These are phyloP conservation scores for Penicillium diatomitis DNA, from an alignment of 495 filamentous ascomycete genomes.

Conservation along the genomic window DNA sequence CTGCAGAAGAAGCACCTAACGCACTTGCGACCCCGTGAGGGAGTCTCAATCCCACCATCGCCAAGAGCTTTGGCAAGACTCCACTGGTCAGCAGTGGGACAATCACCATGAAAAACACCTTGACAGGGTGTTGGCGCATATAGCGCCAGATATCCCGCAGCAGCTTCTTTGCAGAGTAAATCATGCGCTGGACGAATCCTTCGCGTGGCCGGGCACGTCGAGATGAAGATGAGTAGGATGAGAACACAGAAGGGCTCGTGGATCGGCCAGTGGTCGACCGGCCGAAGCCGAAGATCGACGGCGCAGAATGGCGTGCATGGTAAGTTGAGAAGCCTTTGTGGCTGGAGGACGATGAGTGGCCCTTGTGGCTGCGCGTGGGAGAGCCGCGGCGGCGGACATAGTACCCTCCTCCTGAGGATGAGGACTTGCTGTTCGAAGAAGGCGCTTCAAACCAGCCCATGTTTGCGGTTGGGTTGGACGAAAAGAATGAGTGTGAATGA, in stretches of 20 bases:
- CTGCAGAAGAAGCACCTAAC: conserved; percentile 29
- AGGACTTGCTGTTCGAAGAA: conserved; percentile 17
- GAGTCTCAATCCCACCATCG: conserved; percentile 65
- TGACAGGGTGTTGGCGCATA: conserved; percentile 67
- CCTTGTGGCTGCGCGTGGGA: conserved; percentile 26
- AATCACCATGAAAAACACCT: conserved; percentile 76
- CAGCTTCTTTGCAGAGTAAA: conserved; percentile 61
- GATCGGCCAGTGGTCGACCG: conserved; percentile 32
- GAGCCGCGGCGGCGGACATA: conserved; percentile 26
- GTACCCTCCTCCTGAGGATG: conserved; percentile 5
- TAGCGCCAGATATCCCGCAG: conserved; percentile 68
- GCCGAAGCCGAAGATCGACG: conserved; percentile 45
- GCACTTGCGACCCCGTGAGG: conserved; percentile 52
- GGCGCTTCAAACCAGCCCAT: conserved; percentile 45
- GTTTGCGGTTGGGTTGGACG: not conserved
- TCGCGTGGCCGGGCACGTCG: conserved; percentile 60
- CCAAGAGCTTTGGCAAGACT: conserved; percentile 60
- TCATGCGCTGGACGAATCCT: conserved; percentile 61
- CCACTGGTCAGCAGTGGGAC: conserved; percentile 79
- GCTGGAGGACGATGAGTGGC: conserved; percentile 7
- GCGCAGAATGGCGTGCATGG: conserved; percentile 33
- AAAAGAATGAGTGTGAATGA: not conserved
- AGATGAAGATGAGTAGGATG: conserved; percentile 44
- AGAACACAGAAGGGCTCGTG: conserved; percentile 41
- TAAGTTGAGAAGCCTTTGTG: conserved; percentile 23